These are phyloP conservation scores for Mucor circinelloides DNA, from an alignment of 371 early-diverging fungal species.

Conservation along the genomic window DNA sequence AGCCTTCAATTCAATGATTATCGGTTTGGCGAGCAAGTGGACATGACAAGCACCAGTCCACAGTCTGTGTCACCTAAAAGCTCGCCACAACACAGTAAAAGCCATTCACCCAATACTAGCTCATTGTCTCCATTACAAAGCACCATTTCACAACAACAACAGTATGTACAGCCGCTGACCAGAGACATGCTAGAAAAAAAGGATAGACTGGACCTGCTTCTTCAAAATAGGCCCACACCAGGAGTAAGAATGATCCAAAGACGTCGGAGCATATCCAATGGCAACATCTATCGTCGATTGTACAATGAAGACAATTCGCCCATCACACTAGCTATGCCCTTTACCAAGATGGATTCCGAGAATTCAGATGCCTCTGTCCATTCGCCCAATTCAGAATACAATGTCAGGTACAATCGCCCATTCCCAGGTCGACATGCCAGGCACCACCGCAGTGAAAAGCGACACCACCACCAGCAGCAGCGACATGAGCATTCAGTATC, in stretches of 20 bases:
- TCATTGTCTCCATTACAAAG: neutral
- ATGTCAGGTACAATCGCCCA: neutral
- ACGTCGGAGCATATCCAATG: conserved; percentile 13
- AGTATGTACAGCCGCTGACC: conserved; percentile 12
- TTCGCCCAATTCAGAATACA: neutral
- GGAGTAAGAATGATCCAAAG: neutral
- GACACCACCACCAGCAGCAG: neutral
- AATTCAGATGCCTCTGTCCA: conserved; percentile 4
- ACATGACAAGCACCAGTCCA: neutral
- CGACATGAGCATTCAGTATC: neutral
- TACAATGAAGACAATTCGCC: conserved; percentile 19
- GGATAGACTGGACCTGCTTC: conserved; percentile 9
- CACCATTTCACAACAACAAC: neutral
- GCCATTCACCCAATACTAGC: neutral
- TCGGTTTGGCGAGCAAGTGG: conserved; percentile 4
- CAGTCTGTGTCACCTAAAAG: neutral
- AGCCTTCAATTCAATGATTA: neutral
- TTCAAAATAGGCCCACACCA: neutral
- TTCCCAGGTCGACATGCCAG: neutral
- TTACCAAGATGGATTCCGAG: neutral
- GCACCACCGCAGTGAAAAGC: neutral
- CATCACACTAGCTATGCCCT: neutral
- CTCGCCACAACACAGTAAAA: neutral
- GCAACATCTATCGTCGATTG: conserved; percentile 6
- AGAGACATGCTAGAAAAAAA: conserved; percentile 13